phyloP scores from a whole-genome alignment of 768 basidiomycete genomes.

The Boletus coccyginus region DNA sequence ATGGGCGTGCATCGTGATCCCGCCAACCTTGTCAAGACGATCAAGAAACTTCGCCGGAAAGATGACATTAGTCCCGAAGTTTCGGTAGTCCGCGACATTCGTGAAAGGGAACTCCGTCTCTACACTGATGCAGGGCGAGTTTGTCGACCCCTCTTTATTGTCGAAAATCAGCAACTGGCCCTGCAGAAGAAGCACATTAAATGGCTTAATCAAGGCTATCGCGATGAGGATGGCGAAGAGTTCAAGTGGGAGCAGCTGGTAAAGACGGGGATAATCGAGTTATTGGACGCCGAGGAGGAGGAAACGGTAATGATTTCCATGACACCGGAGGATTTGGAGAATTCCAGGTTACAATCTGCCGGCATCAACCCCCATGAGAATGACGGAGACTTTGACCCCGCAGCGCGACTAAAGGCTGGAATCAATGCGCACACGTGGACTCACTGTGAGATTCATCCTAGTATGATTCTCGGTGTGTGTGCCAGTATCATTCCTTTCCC shows the following conservation, averaged over 20 bases:
- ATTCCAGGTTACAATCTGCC: conserved; percentile 64
- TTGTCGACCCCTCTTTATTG: conserved; percentile 95
- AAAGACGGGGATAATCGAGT: conserved; percentile 85
- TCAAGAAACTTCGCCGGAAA: conserved; percentile 88
- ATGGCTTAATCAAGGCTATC: conserved; percentile 57
- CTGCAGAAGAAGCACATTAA: conserved; percentile 83
- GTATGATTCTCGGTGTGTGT: conserved; percentile 98
- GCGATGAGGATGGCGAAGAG: conserved; percentile 56
- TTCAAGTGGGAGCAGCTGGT: conserved; percentile 86
- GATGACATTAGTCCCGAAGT: conserved; percentile 96
- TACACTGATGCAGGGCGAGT: conserved; percentile 98
- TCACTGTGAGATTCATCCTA: conserved; percentile 98
- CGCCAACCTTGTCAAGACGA: conserved; percentile 85
- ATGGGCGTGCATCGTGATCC: conserved; percentile 98
- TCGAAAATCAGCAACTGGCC: conserved; percentile 83
- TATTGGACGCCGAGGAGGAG: conserved; percentile 97
- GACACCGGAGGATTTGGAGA: conserved; percentile 94
- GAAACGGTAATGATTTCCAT: conserved; percentile 99
- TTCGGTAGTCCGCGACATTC: conserved; percentile 95
- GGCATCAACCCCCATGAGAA: conserved; percentile 57
- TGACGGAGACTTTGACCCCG: conserved; percentile 77
- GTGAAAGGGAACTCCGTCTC: conserved; percentile 89
- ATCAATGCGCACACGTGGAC: conserved; percentile 92
- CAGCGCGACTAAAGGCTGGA: conserved; percentile 82
- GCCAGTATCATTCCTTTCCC: conserved; percentile 99